phyloP scores from a whole-genome alignment of 345 rosid species.

The Litchi chinensis region DNA sequence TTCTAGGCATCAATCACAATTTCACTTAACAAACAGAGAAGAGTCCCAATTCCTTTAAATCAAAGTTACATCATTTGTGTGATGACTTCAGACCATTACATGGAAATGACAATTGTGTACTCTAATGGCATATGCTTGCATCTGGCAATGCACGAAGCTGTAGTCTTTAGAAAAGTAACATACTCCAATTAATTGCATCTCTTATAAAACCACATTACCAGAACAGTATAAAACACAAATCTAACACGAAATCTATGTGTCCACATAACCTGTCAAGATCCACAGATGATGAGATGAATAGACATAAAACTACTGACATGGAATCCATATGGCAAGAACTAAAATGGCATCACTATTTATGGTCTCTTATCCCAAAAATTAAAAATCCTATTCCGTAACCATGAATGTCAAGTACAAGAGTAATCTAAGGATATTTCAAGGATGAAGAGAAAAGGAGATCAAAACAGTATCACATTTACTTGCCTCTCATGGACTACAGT shows the following conservation, averaged over 20 bases:
- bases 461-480: constrained; percentile 7
- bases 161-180: neutral
- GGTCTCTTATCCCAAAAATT: constrained; percentile 1
- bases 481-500: constrained; percentile 80
- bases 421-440: neutral
- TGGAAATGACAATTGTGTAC: neutral
- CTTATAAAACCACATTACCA: neutral
- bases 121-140: neutral
- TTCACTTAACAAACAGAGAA: neutral
- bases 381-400: neutral
- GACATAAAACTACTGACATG: neutral
- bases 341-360: neutral
- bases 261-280: neutral
- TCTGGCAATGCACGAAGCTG: neutral
- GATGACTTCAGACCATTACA: neutral
- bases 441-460: neutral
- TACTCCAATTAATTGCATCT: neutral
- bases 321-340: neutral
- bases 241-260: neutral
- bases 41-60: neutral
- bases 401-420: neutral
- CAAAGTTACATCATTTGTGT: neutral
- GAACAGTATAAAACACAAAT: neutral
- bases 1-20: neutral
- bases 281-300: neutral